phyloP scores from a whole-genome alignment of 805 yeast genomes.

The Yarrowia osloensis region DNA sequence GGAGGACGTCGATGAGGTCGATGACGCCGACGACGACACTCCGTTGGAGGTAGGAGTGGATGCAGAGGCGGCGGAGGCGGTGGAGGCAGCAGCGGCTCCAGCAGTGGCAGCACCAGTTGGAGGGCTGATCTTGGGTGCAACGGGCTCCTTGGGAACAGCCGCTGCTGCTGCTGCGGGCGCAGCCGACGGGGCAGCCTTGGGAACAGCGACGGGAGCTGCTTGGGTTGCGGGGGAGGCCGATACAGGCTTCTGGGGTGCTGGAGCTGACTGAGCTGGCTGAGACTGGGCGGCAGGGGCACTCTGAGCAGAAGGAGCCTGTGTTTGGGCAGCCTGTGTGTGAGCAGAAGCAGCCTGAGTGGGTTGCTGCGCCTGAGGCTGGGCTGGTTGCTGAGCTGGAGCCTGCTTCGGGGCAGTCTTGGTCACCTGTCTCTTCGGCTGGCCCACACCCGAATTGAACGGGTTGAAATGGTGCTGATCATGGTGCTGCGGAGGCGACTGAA shows the following conservation, averaged over 20 bases:
- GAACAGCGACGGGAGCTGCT: neutral
- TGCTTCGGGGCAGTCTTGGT: neutral
- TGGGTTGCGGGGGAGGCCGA: neutral
- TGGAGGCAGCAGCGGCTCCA: neutral
- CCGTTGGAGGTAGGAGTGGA: neutral
- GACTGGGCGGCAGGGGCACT: no score
- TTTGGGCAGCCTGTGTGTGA: neutral
- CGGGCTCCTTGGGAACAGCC: neutral
- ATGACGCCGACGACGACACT: neutral
- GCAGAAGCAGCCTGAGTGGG: neutral
- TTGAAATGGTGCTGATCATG: constrained; percentile 15
- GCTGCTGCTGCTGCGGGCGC: neutral
- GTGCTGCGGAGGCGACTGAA: neutral
- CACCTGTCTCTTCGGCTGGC: neutral
- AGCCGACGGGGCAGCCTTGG: neutral
- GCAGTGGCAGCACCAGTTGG: neutral
- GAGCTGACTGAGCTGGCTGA: no score
- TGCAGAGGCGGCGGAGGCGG: neutral
- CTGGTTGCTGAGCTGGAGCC: neutral
- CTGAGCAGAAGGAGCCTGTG: neutral
- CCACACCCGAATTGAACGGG: constrained; percentile 25
- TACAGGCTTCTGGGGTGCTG: neutral
- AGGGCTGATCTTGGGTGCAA: neutral
- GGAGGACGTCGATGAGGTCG: neutral
- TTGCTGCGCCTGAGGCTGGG: neutral